Base-by-base conservation (phyloP, 2,329 filamentous ascomycete genomes). In the Aschersonia sp. region DNA sequence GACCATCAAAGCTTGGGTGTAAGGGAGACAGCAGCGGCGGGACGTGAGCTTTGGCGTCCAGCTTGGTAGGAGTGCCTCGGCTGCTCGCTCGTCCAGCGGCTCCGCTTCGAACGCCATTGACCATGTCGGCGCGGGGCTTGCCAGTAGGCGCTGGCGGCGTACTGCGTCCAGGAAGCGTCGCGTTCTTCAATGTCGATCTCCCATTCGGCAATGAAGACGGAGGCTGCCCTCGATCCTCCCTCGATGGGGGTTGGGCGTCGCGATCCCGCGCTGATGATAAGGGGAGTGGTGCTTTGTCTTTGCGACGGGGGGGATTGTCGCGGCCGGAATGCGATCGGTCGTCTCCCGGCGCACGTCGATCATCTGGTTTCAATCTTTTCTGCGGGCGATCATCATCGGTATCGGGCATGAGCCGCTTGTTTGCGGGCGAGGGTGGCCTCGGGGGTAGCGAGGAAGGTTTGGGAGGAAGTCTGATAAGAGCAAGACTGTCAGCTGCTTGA, bases 21-120 rank as follows among this genome's bases (percentile, higher is more conserved):
- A 76, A 60, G 1, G 75, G 75, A 0, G 75, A 79, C 11, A 79
- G 56, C 32, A 79, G 54, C 3, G 70, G 71, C 7, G 75, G 75
- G 6, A 79, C 63, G 30, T 68, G 70, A 2, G 62, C 55, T 9
- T 58, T 55, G 9, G 55, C 52, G 22, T 71, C 67, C 22, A 57
- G 45, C 54, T 70, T 70, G 50, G 55, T 64, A 10, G 68, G 62
- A 5, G 62, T 59, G 43, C 55, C 56, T 48, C 62, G 64, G 30
- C 56, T 66, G 52, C 55, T 66, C 31, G 64, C 4, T 8, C 12
- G 8, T 12, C 8, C 35, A 37, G 35, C 35, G 12, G 35, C 12
- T 37, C 35, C 35, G 35, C 12, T 37, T 37, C 35, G 8, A 37
- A 37, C 12, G 8, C 40, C 12, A 58, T 11, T 69, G 68, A 29